Evolutionary conservation across 306 rosid genomes (phyloP).

Genomic region (Pyrus betulifolia): DNA sequence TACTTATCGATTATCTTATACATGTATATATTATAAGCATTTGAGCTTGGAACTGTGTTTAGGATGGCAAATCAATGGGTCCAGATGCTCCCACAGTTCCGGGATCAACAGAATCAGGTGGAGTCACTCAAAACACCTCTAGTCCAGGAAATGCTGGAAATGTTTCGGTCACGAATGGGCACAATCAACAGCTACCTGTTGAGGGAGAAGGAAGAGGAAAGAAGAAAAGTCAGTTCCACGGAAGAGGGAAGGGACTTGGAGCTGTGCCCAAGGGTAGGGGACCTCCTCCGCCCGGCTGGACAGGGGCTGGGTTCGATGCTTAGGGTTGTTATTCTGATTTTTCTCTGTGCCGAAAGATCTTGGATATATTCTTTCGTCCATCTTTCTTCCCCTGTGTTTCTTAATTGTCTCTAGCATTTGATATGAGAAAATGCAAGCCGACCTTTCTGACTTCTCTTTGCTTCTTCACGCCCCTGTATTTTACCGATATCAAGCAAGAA

Average conservation of each 20-base stretch:
- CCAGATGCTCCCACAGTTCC: conserved; percentile 40
- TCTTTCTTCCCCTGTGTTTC: conserved; percentile 2
- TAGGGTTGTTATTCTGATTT: conserved; percentile 13
- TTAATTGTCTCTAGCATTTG: conserved; percentile 1
- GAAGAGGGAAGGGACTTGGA: conserved; percentile 83
- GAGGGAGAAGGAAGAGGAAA: conserved; percentile 66
- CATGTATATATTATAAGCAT: background rate
- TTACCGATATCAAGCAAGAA: background rate
- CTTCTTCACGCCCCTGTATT: background rate
- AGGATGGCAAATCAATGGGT: conserved; percentile 44
- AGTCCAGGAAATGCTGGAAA: conserved; percentile 39
- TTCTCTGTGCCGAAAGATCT: conserved; percentile 6
- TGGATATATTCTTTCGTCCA: conserved; percentile 18
- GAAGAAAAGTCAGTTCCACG: conserved; percentile 63
- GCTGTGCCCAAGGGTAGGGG: conserved; percentile 69
- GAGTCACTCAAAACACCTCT: conserved; percentile 18
- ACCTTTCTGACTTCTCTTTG: conserved; percentile 17
- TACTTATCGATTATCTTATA: background rate
- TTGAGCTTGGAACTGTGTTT: conserved; percentile 22
- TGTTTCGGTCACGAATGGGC: conserved; percentile 31
- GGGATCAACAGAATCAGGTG: conserved; percentile 33
- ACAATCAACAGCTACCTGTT: conserved; percentile 31
- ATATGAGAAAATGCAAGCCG: conserved; percentile 8
- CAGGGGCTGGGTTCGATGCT: conserved; percentile 89
- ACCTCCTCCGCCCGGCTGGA: conserved; percentile 71